Evolutionary conservation across 345 rosid genomes (phyloP).

Genomic region (Bruguiera parviflora): DNA sequence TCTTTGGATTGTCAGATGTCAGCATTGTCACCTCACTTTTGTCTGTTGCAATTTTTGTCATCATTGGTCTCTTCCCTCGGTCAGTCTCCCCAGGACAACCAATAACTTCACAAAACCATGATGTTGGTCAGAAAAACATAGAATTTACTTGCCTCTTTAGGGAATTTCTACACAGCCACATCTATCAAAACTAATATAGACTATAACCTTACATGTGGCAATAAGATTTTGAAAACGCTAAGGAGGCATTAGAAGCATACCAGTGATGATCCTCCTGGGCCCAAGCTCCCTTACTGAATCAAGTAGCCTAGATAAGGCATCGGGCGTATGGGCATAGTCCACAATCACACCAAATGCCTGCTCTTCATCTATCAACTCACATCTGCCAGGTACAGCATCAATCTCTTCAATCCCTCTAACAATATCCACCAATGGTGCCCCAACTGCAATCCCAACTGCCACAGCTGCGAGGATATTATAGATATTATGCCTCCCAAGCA

Average conservation of each 20-base stretch:
- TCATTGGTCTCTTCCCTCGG: constrained; percentile 79
- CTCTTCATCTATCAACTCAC: constrained; percentile 89
- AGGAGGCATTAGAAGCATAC: constrained; percentile 37
- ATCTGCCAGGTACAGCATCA: constrained; percentile 92
- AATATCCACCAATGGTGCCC: constrained; percentile 89
- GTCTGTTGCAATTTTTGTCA: constrained; percentile 83
- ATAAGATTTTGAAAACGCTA: neutral
- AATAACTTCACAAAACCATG: constrained; percentile 44
- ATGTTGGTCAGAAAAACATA: constrained; percentile 7
- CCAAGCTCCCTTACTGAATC: constrained; percentile 86
- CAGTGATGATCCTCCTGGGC: constrained; percentile 82
- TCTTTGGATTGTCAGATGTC: constrained; percentile 85
- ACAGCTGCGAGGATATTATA: constrained; percentile 90
- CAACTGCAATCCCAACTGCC: constrained; percentile 94
- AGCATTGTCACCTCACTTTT: constrained; percentile 92
- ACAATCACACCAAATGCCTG: constrained; percentile 94
- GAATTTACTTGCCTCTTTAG: neutral
- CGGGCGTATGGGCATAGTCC: constrained; percentile 79
- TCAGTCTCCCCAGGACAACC: constrained; percentile 81
- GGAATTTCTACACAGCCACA: neutral
- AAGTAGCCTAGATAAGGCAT: constrained; percentile 75
- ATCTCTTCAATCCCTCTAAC: constrained; percentile 94
- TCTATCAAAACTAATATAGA: neutral
- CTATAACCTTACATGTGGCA: neutral
- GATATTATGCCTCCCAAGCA: constrained; percentile 81